Evolutionary conservation across 2,329 filamentous ascomycete species (phyloP), one percentile per base, ranked within the genome.

Genomic region (Thielaviopsis musarum): DNA sequence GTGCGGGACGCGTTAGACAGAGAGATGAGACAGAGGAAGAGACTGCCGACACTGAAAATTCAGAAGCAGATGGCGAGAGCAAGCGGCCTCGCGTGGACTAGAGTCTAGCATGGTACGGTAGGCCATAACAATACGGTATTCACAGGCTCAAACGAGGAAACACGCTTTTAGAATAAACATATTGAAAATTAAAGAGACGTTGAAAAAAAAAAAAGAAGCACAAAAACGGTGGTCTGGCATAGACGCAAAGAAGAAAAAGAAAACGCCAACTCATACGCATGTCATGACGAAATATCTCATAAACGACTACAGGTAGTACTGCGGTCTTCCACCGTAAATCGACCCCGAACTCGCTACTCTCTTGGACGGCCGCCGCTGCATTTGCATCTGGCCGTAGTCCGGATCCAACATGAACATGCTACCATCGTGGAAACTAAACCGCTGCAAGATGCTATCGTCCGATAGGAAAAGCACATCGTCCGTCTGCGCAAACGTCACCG

Each of bases 1-100:
- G 84, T 9, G 83, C 81, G 1, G 83, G 83, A 26, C 76, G 78
- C 61, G 76, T 79, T 52, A 75, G 80, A 59, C 73, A 65, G 1
- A 72, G 73, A 15, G 78, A 78, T 55, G 83, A 83, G 63, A 69
- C 74, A 15, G 80, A 79, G 56, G 82, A 82, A 63, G 69, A 74
- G 24, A 75, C 66, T 5, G 67, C 70, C 30, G 73, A 77, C 59
- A 75, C 75, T 2, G 67, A 73, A 60, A 71, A 68, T 48, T 17
- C 60, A 2, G 71, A 66, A 15, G 70, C 70, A 9, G 71, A 72
- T 34, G 59, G 69, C 1, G 76, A 78, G 57, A 77, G 66, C 64
- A 80, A 80, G 66, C 70, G 77, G 53, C 69, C 71, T 1, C 70
- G 76, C 34, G 74, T 74, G 2, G 76, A 78, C 57, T 76, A 66